Conservation (phyloP, 805 yeast genomes). For the Yamadazyma philogaea region DNA sequence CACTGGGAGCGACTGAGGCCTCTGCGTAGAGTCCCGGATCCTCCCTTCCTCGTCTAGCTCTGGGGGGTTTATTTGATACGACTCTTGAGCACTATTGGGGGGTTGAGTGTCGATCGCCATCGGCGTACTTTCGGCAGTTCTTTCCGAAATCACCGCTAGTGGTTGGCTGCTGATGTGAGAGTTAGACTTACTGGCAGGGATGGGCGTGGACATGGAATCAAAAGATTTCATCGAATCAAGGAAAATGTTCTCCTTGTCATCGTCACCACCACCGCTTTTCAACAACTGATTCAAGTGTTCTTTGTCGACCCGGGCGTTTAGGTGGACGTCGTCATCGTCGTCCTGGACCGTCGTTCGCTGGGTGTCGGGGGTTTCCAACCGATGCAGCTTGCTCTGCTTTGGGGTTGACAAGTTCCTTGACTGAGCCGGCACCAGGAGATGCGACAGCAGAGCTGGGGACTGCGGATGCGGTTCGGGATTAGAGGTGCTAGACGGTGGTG, state of each 20-base stretch:
- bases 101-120: constrained; percentile 1
- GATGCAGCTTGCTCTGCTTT: constrained; percentile 16
- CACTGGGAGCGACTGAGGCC: constrained; percentile 14
- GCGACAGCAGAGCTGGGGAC: background rate
- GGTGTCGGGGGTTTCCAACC: constrained; percentile 43
- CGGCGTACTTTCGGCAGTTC: constrained; percentile 30
- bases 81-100: constrained; percentile 9
- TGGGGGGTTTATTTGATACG: constrained; percentile 34
- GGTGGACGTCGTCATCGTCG: constrained; percentile 34
- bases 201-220: constrained; percentile 33
- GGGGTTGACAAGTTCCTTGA: constrained; percentile 27
- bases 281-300: constrained; percentile 29
- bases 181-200: constrained; percentile 16
- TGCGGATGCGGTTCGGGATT: background rate
- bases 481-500: background rate
- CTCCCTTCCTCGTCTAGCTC: constrained; percentile 30
- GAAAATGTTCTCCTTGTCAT: constrained; percentile 49
- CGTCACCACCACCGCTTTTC: constrained; percentile 19
- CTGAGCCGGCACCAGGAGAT: constrained; percentile 3
- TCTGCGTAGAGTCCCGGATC: constrained; percentile 12
- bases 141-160: constrained; percentile 31
- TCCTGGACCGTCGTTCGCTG: constrained; percentile 44
- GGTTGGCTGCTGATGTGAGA: constrained; percentile 20
- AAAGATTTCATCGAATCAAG: constrained; percentile 26
- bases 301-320: constrained; percentile 29